Evolutionary conservation across 305 asterid genomes (phyloP), one percentile per base, ranked within the genome.

Genomic region (Caryopteris hybrid): DNA sequence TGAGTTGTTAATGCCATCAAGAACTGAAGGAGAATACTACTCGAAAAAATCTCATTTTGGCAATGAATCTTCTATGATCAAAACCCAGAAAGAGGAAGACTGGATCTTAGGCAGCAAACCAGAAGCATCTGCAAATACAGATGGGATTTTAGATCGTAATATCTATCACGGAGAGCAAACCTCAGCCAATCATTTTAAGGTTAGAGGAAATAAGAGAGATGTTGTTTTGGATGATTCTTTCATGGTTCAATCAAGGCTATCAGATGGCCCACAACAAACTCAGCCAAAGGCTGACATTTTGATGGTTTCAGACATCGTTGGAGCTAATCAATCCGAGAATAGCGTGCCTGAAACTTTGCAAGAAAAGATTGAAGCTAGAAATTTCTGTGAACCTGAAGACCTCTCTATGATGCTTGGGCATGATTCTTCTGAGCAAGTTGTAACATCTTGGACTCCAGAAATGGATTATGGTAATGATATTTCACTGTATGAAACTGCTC

Each of bases 381-480:
- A 73, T 61, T 66, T 22, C 62, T 66, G 64, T 36, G 97, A 88
- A 66, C 96, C 96, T 21, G 95, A 90, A 70, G 97, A 90, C 68
- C 84, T 90, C 29, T 85, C 76, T 66, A 79, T 90, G 95, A 83
- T 90, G 64, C 76, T 77, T 13, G 86, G 85, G 43, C 80, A 81
- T 17, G 76, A 78, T 68, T 79, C 87, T 22, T 78, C 72, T 66
- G 84, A 81, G 64, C 78, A 79, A 66, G 77, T 72, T 68, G 46
- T 60, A 43, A 64, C 83, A 22, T 69, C 88, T 39, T 79, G 87
- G 80, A 60, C 67, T 56, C 82, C 84, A 6, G 86, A 79, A 70
- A 80, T 83, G 82, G 91, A 86, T 63, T 75, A 74, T 21, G 72
- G 13, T 50, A 83, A 81, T 39, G 83, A 83, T 48, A 78, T 70